phyloP scores from a whole-genome alignment of 2,329 filamentous ascomycete species.

The Graphilbum ipis-grandicollis region DNA sequence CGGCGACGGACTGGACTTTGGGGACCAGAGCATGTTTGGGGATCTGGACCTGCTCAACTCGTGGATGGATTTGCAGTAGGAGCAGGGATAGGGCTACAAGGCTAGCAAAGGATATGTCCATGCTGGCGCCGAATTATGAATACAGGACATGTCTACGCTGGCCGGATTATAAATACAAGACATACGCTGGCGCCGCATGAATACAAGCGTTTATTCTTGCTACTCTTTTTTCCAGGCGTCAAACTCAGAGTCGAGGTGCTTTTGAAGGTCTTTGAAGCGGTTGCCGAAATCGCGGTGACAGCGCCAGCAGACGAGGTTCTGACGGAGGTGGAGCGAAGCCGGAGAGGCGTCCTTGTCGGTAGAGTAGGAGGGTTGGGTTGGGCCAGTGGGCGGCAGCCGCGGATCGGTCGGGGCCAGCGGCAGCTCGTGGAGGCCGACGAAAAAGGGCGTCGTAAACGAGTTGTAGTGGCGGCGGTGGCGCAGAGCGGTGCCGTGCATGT shows the following conservation, averaged over 20 bases:
- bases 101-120: not conserved
- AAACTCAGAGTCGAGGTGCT: slow-evolving; percentile 47
- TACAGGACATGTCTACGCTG: too few relatives aligned
- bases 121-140: too few relatives aligned
- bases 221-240: slow-evolving; percentile 29
- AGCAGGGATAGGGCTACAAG: not conserved
- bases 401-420: slow-evolving; percentile 51
- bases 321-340: not conserved
- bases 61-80: slow-evolving; percentile 9
- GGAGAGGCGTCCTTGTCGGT: too few relatives aligned
- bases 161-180: too few relatives aligned
- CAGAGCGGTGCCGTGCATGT: slow-evolving; percentile 55
- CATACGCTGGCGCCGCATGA: not conserved
- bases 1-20: slow-evolving; percentile 3
- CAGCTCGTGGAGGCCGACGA: slow-evolving; percentile 64
- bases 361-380: too few relatives aligned
- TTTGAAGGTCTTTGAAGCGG: slow-evolving; percentile 55
- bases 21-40: slow-evolving; percentile 11
- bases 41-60: slow-evolving; percentile 10
- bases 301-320: slow-evolving; percentile 66
- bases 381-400: slow-evolving; percentile 16
- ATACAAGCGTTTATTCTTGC: too few relatives aligned
- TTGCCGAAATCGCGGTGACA: slow-evolving; percentile 61
- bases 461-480: slow-evolving; percentile 83
- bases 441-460: slow-evolving; percentile 73